phyloP scores from a whole-genome alignment of 2,329 filamentous ascomycete genomes.

The Colletotrichum sp. region DNA sequence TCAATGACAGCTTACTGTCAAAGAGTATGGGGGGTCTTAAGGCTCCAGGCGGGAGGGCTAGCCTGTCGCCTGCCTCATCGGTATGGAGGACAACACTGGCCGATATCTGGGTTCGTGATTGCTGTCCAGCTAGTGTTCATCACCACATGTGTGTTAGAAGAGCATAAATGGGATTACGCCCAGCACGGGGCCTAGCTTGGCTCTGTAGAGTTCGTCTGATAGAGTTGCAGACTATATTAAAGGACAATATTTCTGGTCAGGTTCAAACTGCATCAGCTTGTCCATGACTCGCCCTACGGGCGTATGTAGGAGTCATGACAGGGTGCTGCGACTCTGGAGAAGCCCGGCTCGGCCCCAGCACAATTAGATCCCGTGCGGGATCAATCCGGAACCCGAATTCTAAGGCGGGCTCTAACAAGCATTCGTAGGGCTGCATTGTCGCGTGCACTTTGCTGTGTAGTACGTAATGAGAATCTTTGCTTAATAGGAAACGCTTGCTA shows the following conservation, averaged over 20 bases:
- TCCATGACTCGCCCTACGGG: background rate
- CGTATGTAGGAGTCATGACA: background rate
- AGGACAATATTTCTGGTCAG: background rate
- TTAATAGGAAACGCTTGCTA: background rate
- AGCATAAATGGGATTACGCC: background rate
- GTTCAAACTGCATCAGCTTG: background rate
- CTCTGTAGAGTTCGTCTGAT: background rate
- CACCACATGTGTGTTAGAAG: background rate
- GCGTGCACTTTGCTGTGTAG: background rate
- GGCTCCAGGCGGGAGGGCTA: background rate
- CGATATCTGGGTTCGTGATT: rapidly evolving
- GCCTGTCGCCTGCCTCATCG: background rate
- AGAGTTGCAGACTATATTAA: background rate
- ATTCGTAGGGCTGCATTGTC: background rate
- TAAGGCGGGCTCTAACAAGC: background rate
- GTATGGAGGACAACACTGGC: background rate
- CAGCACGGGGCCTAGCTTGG: background rate
- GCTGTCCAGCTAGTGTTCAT: background rate
- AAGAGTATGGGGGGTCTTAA: background rate
- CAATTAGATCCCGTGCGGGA: background rate
- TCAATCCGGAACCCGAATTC: background rate
- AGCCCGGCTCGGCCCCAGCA: background rate
- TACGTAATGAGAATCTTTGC: background rate
- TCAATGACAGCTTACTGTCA: background rate
- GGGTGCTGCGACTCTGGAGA: background rate